phyloP scores from a whole-genome alignment of 306 rosid genomes.

The Rosa rugosa region DNA sequence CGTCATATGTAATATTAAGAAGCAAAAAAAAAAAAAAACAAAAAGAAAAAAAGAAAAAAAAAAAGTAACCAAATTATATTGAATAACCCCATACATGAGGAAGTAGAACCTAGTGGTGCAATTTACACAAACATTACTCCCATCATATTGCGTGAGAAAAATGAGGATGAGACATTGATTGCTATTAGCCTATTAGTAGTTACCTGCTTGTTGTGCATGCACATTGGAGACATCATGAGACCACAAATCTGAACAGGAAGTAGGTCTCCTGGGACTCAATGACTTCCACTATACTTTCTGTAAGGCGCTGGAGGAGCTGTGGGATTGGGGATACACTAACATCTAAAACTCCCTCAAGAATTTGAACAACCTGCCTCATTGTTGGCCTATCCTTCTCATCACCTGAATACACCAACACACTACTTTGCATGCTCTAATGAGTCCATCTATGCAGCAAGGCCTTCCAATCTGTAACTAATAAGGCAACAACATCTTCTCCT shows the following conservation, averaged over 20 bases:
- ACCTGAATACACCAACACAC: no score
- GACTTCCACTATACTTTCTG: not conserved
- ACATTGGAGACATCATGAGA: not conserved
- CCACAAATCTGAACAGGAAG: not conserved
- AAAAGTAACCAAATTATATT: no score
- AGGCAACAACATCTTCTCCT: no score
- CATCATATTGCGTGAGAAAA: no score
- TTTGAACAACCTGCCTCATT: conserved; percentile 37
- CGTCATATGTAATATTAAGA: no score
- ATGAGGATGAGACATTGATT: not conserved
- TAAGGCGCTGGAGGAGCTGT: not conserved
- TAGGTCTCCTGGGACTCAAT: not conserved
- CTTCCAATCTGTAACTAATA: no score
- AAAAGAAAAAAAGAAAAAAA: no score
- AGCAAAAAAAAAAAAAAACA: no score
- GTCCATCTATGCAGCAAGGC: no score
- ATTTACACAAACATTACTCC: no score
- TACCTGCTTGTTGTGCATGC: not conserved
- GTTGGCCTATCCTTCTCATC: conserved; percentile 7
- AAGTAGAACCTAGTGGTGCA: not conserved
- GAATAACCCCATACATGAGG: not conserved
- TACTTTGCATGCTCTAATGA: no score
- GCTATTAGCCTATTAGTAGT: not conserved
- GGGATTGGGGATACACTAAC: conserved; percentile 31
- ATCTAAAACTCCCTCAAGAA: conserved; percentile 27